Evolutionary conservation across 495 filamentous ascomycete genomes (phyloP).

Genomic region (Oidiodendron maius): DNA sequence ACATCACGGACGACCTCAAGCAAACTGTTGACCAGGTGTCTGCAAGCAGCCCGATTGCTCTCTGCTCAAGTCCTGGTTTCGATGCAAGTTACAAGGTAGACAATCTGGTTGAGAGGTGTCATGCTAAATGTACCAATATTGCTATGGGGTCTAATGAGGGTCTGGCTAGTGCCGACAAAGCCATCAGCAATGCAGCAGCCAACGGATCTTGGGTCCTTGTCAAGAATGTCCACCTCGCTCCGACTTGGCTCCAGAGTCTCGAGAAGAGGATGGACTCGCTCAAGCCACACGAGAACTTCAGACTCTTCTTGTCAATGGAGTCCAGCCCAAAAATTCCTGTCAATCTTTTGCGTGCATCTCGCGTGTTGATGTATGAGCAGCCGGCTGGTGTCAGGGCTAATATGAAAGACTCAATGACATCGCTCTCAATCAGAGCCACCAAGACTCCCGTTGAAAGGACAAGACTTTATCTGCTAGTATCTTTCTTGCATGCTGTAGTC

Average conservation of each 20-base stretch:
- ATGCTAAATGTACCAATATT: conserved; percentile 84
- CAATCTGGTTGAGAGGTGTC: conserved; percentile 77
- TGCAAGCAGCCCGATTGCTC: conserved; percentile 77
- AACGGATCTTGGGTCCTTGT: conserved; percentile 93
- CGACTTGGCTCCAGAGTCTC: conserved; percentile 90
- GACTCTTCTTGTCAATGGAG: conserved; percentile 97
- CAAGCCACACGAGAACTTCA: conserved; percentile 89
- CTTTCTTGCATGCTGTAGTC: conserved; percentile 92
- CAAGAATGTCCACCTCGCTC: conserved; percentile 98
- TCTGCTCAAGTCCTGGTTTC: conserved; percentile 92
- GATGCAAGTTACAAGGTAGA: conserved; percentile 99
- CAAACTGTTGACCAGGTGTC: conserved; percentile 80
- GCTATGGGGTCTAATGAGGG: conserved; percentile 98
- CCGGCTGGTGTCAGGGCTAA: conserved; percentile 94
- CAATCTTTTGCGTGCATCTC: conserved; percentile 86
- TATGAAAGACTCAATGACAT: conserved; percentile 95
- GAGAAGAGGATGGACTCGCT: conserved; percentile 95
- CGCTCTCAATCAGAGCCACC: conserved; percentile 65
- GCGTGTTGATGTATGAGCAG: conserved; percentile 97
- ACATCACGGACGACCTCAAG: conserved; percentile 76
- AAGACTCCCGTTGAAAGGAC: conserved; percentile 86
- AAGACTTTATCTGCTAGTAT: conserved; percentile 86
- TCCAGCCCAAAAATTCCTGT: conserved; percentile 94
- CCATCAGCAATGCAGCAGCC: conserved; percentile 86
- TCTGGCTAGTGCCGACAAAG: conserved; percentile 86